Percentiles rank a stretch among this genome's conserved stretches.
Evolutionary conservation across 2,329 filamentous ascomycete species (phyloP).

Genomic region (Cryphonectria japonica): DNA sequence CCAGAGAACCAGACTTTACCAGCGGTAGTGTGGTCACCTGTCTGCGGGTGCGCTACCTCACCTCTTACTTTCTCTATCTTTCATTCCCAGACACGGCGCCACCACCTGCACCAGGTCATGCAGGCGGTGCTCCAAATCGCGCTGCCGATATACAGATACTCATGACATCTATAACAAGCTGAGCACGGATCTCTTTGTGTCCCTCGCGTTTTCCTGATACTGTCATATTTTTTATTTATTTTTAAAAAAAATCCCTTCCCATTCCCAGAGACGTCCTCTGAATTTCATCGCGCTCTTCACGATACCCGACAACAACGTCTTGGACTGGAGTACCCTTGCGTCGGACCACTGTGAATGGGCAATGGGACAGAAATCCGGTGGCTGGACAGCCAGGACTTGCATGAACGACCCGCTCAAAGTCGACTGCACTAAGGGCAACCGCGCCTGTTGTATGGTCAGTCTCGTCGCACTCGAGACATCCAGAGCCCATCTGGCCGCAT

Average conservation of each 20-base stretch:
- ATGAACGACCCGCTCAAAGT: conserved; percentile 27
- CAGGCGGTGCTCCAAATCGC: conserved; percentile 8
- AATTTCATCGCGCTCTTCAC: conserved; percentile 13
- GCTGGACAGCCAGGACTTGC: conserved; percentile 29
- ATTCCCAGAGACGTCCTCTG: background rate
- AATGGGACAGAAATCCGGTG: conserved; percentile 24
- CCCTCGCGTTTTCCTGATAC: conserved; percentile 7
- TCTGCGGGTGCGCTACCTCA: background rate
- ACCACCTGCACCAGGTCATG: background rate
- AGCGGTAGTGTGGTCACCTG: background rate
- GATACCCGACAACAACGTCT: conserved; percentile 19
- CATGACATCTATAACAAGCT: background rate
- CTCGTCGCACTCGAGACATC: conserved; percentile 17
- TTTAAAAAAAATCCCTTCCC: background rate
- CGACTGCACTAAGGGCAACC: conserved; percentile 15
- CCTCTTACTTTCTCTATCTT: background rate
- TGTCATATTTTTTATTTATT: background rate
- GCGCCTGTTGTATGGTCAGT: conserved; percentile 28
- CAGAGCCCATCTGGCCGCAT: conserved; percentile 30
- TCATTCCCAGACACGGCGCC: background rate
- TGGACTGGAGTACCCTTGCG: background rate
- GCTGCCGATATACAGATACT: background rate
- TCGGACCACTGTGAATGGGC: conserved; percentile 18
- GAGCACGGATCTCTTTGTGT: conserved; percentile 4
- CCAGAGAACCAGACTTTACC: background rate